Evolutionary conservation across 2,329 filamentous ascomycete species (phyloP), one percentile per base, ranked within the genome.

Genomic region (Aspergillus aculeatinus): DNA sequence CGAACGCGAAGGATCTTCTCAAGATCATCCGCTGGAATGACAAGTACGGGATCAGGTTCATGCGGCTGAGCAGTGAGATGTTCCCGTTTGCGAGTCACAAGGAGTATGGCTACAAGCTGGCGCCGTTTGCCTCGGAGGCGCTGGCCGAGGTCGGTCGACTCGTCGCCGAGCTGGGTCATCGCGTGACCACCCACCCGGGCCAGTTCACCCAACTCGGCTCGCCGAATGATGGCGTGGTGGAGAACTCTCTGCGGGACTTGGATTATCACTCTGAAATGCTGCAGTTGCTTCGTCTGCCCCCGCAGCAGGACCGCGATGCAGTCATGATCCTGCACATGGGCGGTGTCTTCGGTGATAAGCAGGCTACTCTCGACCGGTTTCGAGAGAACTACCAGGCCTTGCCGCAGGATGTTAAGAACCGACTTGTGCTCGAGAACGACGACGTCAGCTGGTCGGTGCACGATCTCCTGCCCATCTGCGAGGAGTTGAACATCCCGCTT

Each of bases 291-390:
- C 87, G 86, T 56, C 80, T 98, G 0, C 91, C 92, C 0, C 83
- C 87, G 19, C 92, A 96, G 72, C 83, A 87, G 65, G 81, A 98
- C 67, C 87, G 87, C 31, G 92, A 97, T 72, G 94, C 94, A 1
- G 88, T 98, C 58, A 96, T 97, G 90, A 92, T 98, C 58, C 71
- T 98, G 9, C 94, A 98, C 72, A 91, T 98, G 85, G 94, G 94
- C 16, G 94, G 94, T 9, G 85, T 89, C 0, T 97, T 94, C 70
- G 93, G 93, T 5, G 91, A 96, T 73, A 98, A 96, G 74, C 80
- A 76, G 10, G 90, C 89, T 0, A 93, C 92, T 0, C 77, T 96
- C 5, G 83, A 89, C 59, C 85, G 93, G 2, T 96, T 96, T 74
- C 83, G 89, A 25, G 77, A 87, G 54, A 92, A 93, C 63, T 96